Conservation (phyloP, 345 rosid genomes). For the Sisymbrium irio region DNA sequence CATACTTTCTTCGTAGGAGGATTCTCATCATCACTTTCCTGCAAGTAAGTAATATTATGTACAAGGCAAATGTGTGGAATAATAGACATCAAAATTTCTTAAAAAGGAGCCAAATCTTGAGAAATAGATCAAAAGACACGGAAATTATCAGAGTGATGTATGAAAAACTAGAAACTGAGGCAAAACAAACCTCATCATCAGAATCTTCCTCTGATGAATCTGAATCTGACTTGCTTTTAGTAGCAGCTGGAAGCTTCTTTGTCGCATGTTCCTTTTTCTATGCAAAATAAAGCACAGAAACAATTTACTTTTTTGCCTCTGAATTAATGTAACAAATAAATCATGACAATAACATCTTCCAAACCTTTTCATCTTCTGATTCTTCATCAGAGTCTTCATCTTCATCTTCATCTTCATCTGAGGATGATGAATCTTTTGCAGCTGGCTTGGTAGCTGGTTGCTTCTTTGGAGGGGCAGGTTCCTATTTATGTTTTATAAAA, state of each 20-base stretch:
- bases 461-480: too few relatives aligned
- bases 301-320: not conserved
- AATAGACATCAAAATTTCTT: too few relatives aligned
- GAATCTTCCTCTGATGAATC: slow-evolving; percentile 26
- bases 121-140: not conserved
- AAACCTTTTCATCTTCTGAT: slow-evolving; percentile 11
- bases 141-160: not conserved
- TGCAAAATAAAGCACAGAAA: not conserved
- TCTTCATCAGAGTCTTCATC: slow-evolving; percentile 4
- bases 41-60: not conserved
- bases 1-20: slow-evolving; percentile 34
- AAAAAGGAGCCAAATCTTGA: not conserved
- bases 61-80: too few relatives aligned
- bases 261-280: slow-evolving; percentile 1
- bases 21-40: slow-evolving; percentile 34
- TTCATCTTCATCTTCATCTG: slow-evolving; percentile 9
- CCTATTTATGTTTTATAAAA: slow-evolving; percentile 23
- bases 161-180: not conserved
- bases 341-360: not conserved
- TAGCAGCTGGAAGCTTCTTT: not conserved
- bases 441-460: slow-evolving; percentile 10
- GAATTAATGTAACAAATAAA: not conserved
- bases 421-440: slow-evolving; percentile 36
- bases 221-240: not conserved
- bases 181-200: slow-evolving; percentile 28